Evolutionary conservation across 108 stramenopile genomes (phyloP), one percentile per base, ranked within the genome.

Genomic region (Cyclotella atomus): DNA sequence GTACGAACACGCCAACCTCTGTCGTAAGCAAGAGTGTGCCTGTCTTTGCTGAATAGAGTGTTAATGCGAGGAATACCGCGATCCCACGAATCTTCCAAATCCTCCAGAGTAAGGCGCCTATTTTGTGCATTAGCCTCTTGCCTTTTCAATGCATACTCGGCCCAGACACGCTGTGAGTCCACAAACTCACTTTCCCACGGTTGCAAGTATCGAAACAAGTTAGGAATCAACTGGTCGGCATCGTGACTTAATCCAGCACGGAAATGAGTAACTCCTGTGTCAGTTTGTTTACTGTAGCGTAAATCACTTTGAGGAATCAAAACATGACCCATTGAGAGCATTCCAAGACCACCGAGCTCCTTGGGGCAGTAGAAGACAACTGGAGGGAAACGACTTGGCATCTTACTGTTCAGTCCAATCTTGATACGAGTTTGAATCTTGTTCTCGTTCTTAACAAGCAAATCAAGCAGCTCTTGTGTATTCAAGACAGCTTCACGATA

Each of bases 141-240:
- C n/a, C 98, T 95, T 79, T 99, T 99, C 57, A 98, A 83, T 20
- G 98, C 99, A 81, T 99, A 99, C 75, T 99, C 99, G 10, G 99
- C 97, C 99, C 99, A 99, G 28, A 99, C 99, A 7, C 99, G 79
- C 82, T 99, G 97, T 19, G 97, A 98, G 79, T 99, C 99, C 6
- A 98, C 90, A 76, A 99, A 97, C 76, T 99, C 99, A 82, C 91
- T 93, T 83, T 99, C 99, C 99, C 99, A 99, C 2, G 99, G 97
- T 81, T 98, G 96, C 17, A 99, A 69, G 74, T 99, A 99, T 15
- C 99, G 95, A 83, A 98, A 98, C 60, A 99, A 79, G 77, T 97
- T 99, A 1, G 99, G 99, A 72, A 99, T 99, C 46, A 99, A 84
- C 85, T 98, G 97, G 67, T 99, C 99, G 41, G 96, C 96, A 84